phyloP scores from a whole-genome alignment of 306 rosid genomes.

The Ormosia semicastrata region DNA sequence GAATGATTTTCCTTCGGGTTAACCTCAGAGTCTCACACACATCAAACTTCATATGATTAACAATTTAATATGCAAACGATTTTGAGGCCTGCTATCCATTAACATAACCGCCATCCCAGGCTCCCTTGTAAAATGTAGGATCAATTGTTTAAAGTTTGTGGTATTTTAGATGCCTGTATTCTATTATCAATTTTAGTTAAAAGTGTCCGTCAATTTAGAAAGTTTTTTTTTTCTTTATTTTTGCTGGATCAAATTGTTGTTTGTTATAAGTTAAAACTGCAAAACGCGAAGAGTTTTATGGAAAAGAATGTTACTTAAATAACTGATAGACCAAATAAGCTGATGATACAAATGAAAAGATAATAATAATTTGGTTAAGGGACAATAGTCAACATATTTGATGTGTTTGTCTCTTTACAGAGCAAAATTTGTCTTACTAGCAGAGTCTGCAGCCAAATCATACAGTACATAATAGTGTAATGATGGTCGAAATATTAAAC shows the following conservation, averaged over 20 bases:
- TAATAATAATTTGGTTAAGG: background rate
- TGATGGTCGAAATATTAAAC: background rate
- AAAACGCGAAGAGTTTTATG: background rate
- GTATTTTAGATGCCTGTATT: too few relatives aligned
- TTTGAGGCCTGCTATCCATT: too few relatives aligned
- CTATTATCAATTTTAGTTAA: background rate
- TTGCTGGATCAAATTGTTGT: background rate
- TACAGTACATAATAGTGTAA: background rate
- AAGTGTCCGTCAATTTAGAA: background rate
- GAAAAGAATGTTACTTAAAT: background rate
- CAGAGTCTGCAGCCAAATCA: background rate
- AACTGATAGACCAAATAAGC: background rate
- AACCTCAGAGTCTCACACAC: too few relatives aligned
- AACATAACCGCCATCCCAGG: too few relatives aligned
- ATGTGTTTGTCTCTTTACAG: background rate
- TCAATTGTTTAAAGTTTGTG: too few relatives aligned
- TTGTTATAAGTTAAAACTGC: background rate
- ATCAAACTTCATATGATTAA: too few relatives aligned
- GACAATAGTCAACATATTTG: background rate
- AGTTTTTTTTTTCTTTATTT: background rate
- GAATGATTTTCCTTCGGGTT: too few relatives aligned
- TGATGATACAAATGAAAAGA: background rate
- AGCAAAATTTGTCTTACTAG: constrained; percentile 20
- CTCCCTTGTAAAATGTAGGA: too few relatives aligned
- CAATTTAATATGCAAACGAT: too few relatives aligned